phyloP scores from a whole-genome alignment of 1,284 basidiomycete genomes.

The Pulveroboletus ridleyi region DNA sequence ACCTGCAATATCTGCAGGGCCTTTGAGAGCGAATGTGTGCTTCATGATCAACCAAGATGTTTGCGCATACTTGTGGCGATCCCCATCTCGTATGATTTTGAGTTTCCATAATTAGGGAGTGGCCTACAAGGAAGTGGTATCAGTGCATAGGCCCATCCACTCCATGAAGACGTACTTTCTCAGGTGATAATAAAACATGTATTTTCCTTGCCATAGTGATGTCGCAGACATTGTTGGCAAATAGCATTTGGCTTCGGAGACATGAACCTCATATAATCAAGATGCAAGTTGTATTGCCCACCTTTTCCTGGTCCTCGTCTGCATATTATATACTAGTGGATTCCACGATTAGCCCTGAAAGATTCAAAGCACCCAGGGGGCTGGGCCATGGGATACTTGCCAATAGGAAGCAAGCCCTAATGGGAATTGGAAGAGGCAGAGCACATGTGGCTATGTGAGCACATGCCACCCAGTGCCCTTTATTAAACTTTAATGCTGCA shows the following conservation, averaged over 20 bases:
- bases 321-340: conserved; percentile 71
- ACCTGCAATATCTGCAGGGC: conserved; percentile 75
- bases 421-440: too few relatives aligned
- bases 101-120: conserved; percentile 85
- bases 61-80: conserved; percentile 41
- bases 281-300: conserved; percentile 40
- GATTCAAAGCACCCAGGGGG: not conserved
- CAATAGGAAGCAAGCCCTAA: conserved; percentile 26
- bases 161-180: conserved; percentile 50
- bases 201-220: conserved; percentile 69
- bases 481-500: too few relatives aligned
- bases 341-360: conserved; percentile 7
- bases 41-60: conserved; percentile 57
- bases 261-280: conserved; percentile 19
- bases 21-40: conserved; percentile 77
- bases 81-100: conserved; percentile 63
- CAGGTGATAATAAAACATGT: conserved; percentile 65
- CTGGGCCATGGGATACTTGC: conserved; percentile 49
- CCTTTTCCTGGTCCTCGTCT: conserved; percentile 70
- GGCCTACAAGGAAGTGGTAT: conserved; percentile 48
- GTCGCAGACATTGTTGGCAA: conserved; percentile 80
- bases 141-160: conserved; percentile 6
- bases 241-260: conserved; percentile 67
- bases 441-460: too few relatives aligned
- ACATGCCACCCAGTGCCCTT: too few relatives aligned